Base-by-base conservation (phyloP, 805 yeast species). In the Suhomyces prunicola region DNA sequence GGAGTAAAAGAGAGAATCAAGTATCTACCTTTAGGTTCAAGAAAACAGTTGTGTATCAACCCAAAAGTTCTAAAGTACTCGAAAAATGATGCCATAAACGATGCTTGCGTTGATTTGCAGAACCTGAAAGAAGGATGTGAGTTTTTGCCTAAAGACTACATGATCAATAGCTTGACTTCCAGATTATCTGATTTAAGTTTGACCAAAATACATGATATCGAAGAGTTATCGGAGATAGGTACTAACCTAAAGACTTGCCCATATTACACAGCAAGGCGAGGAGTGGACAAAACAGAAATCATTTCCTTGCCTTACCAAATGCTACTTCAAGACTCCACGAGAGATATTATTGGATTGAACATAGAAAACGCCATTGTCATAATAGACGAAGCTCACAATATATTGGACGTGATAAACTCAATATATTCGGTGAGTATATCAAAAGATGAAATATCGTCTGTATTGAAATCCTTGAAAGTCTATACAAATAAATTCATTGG, bases 361-460 rank as follows among this genome's bases (percentile, higher is more conserved):
- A 61, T 92, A 8, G 77, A 79, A 50, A 80, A 83, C 52, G 77
- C 92, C 0, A 79, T 92, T 2, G 83, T 93, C 0, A 80, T 93
- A 5, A 85, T 92, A 26, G 98, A 92, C 66, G 98, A 92, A 65
- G 97, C 97, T 0, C 98, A 92, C 64, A 92, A 92, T 64, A 70
- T 92, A 44, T 64, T 90, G 27, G 97, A 91, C 59, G 84, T 92
- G 0, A 82, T 92, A 2, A 80, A 86, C 1, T 71, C 87, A 2
- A 71, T 93, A 56, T 80, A 87, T 61, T 89, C 97, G 0, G 77
- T 84, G 1, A 67, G 79, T 3, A 71, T 92, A 0, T 71, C 87
- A 0, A 59, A 74, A 1, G 48, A 58, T 0, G 90, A 87, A 31
- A 70, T 90, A 8, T 42, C 58, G 2, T 44, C 54, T 0, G 78